Base-by-base conservation (phyloP, 73 alveolate species). In the Tetrahymena elliotti region DNA sequence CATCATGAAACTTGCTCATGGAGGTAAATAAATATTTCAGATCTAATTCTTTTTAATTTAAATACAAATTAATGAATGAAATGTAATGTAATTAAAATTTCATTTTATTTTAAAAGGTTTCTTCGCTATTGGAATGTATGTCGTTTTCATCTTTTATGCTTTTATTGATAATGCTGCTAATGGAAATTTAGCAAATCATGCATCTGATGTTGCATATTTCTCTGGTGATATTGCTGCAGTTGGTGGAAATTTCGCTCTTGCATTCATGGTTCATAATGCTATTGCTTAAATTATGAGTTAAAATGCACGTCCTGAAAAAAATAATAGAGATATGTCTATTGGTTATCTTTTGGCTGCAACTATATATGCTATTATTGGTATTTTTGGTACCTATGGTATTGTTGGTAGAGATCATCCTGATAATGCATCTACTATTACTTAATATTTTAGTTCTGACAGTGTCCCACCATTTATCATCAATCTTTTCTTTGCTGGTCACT, bases 221-320 rank as follows among this genome's bases (percentile, higher is more conserved):
- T 84, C 95, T 88, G 83, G 93, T 34, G 92, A 94, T 35, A 68
- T 94, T 8, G 93, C 83, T 8, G 93, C 83, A 35, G 93, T 94
- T 38, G 96, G 93, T 18, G 96, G 96, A 47, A 52, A 41, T 36
- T 94, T 88, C 84, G 96, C 96, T 31, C 93, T 94, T 47, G 96
- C 93, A 13, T 94, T 94, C 52, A 94, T 94, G 96, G 96, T 94
- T 40, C 96, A 94, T 84, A 94, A 94, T 88, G 83, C 96, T 4
- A 92, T 94, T 84, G 96, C 95, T 5, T 37, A 94, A 88, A 53
- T 94, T 93, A 88, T 94, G 93, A 94, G 93, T 52, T 84, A 94
- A 35, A 94, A 94, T 88, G 39, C 83, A 35, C 82, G 41, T 31
- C 93, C 93, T 27, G 53, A 93, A 38, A 88, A 94, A 22, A 94